Evolutionary conservation across 768 basidiomycete species (phyloP), one percentile per base, ranked within the genome.

Genomic region (Leucocoprinus leucothites): DNA sequence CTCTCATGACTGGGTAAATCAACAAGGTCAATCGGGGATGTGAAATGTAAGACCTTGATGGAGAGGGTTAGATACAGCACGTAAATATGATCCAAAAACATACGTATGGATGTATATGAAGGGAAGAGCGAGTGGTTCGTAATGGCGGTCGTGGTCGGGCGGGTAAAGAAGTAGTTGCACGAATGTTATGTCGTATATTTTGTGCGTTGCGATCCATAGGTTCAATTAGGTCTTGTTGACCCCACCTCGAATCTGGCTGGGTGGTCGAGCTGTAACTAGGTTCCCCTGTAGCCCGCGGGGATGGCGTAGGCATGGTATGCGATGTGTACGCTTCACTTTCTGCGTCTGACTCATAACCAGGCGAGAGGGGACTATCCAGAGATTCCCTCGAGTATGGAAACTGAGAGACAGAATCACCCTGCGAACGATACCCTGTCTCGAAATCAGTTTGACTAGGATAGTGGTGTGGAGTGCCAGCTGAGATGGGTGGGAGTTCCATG

Each of bases 71-170:
- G 46, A 25, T 36, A 56, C 21, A 46, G 48, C 16, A 48, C 46
- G n/a, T 35, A 31, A 18, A 24, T 2, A 18, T 41, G 24, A 36
- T n/a, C 18, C 19, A 8, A 40, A 4, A 25, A 62, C 73, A 64
- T 53, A 77, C 77, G 60, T 75, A 79, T 54, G 74, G 76, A 65
- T 76, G 75, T n/a, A 77, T 59, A 19, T 66, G 64, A 19, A 67
- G 65, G 36, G 65, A 60, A 6, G 61, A 46, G 18, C 22, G 55
- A n/a, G 31, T 53, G 16, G 25, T 35, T 48, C 58, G 41, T n/a
- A 53, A 24, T 26, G 35, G 49, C 44, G 42, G 51, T 40, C 42
- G 50, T 19, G 48, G 34, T 9, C 42, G 49, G 42, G 46, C 19
- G 47, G 51, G 57, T 56, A 51, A 62, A 58, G 56, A 59, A 48